Evolutionary conservation across 768 basidiomycete species (phyloP).

Genomic region (Boletales sp.): DNA sequence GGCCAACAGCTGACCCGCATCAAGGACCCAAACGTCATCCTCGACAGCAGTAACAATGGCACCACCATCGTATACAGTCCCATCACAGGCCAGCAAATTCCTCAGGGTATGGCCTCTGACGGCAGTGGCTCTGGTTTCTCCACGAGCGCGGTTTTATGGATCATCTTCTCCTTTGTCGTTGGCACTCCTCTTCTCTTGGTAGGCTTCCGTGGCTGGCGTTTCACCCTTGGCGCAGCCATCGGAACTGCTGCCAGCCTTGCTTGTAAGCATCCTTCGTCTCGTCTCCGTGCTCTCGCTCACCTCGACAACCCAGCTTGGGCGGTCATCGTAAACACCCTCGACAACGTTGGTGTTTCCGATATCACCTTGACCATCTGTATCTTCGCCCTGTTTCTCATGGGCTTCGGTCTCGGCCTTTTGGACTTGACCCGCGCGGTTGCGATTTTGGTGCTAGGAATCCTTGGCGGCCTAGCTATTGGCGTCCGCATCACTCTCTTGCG

Average conservation of each 20-base stretch:
- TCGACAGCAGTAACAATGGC: conserved; percentile 28
- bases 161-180: conserved; percentile 46
- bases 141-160: conserved; percentile 54
- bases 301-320: conserved; percentile 48
- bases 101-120: conserved; percentile 57
- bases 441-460: conserved; percentile 43
- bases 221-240: conserved; percentile 52
- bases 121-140: conserved; percentile 52
- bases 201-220: conserved; percentile 55
- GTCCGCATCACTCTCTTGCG: conserved; percentile 52
- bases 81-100: conserved; percentile 37
- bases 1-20: conserved; percentile 20
- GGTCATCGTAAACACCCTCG: conserved; percentile 55
- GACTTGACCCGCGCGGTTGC: conserved; percentile 47
- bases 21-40: conserved; percentile 29
- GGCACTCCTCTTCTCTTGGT: conserved; percentile 53
- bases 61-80: conserved; percentile 44
- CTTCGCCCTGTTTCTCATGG: conserved; percentile 46
- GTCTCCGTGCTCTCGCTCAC: not conserved
- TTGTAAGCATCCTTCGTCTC: conserved; percentile 30
- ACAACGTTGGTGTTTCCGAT: conserved; percentile 49
- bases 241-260: conserved; percentile 49
- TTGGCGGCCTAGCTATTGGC: conserved; percentile 57
- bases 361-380: conserved; percentile 46
- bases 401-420: conserved; percentile 53